A percentile compares a stretch with the other conserved stretches of the same genome.
Evolutionary conservation across 2,329 filamentous ascomycete genomes (phyloP).

Genomic region (Arthrinium puccinioides): DNA sequence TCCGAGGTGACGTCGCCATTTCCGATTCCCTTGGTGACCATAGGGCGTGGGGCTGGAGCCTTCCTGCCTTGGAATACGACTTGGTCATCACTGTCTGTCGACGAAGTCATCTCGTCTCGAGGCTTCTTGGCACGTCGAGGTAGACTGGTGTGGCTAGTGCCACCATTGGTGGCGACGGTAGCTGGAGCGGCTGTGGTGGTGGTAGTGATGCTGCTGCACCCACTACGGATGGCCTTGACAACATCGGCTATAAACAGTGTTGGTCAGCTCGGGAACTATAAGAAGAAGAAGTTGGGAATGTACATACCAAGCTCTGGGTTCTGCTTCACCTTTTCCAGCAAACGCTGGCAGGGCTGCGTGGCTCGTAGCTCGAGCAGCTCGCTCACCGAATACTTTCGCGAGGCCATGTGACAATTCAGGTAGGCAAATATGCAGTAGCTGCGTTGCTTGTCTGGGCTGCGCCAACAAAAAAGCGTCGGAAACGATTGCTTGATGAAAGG

Average conservation of each 20-base stretch:
- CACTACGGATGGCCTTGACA: conserved; percentile 10
- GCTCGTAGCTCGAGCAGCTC: conserved; percentile 37
- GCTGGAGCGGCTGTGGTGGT: too few species aligned
- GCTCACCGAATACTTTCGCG: conserved; percentile 32
- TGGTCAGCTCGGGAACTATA: too few species aligned
- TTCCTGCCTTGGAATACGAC: conserved; percentile 29
- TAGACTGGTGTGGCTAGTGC: conserved; percentile 11
- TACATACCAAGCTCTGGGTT: conserved; percentile 34
- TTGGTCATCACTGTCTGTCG: conserved; percentile 27
- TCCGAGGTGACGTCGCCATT: conserved; percentile 14
- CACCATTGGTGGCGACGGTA: not conserved
- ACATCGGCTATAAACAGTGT: conserved; percentile 23
- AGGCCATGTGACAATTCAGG: conserved; percentile 31
- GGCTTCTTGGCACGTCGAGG: conserved; percentile 16
- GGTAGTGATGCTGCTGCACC: too few species aligned
- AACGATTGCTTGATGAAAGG: conserved; percentile 13
- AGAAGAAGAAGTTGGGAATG: too few species aligned
- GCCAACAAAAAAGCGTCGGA: conserved; percentile 33
- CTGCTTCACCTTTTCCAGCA: conserved; percentile 12
- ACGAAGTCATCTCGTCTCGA: conserved; percentile 26
- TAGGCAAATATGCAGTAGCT: conserved; percentile 34
- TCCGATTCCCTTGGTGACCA: too few species aligned
- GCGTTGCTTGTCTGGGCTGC: conserved; percentile 24
- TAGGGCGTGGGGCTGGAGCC: conserved; percentile 12
- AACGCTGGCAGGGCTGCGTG: conserved; percentile 2